Base-by-base conservation (phyloP, 2,329 filamentous ascomycete genomes). In the Penicillium sp. region DNA sequence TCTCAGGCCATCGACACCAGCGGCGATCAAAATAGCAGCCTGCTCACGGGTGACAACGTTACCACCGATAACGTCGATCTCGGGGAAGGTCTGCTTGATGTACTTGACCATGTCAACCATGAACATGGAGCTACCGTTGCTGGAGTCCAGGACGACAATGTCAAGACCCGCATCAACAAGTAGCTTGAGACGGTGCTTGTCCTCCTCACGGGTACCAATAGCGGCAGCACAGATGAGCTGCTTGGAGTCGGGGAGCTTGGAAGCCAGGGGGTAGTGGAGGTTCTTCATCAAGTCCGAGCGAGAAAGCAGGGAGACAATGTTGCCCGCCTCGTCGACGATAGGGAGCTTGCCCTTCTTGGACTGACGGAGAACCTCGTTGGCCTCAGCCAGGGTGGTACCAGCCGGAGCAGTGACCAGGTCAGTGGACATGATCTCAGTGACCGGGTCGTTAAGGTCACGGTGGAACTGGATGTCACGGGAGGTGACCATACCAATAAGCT, bases 291-390 rank as follows among this genome's bases (percentile, higher is more conserved):
- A 79, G 77, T 99, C 94, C 66, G 92, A 96, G 66, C 94, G 86
- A 58, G 89, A 92, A 71, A 96, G 87, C 80, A 95, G 88, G 62
- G 94, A 96, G 58, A 96, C 85, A 45, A 96, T 83, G 78, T 95
- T 95, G 70, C 86, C 87, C 47, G 86, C 77, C 68, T 85, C 80
- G 75, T 96, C 92, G 45, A 96, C 86, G 57, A 96, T 95, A 56
- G 92, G 92, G 54, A 96, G 85, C 81, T 96, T 96, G 77, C 94
- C 94, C 83, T 99, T 99, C 85, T 96, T 96, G 57, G 93, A 97
- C 78, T 89, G 86, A 71, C 90, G 88, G 47, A 99, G 85, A 62
- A 97, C 93, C 64, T 85, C 85, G 79, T 99, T 99, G 69, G 94
- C 94, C 76, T 96, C 91, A 61, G 81, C 74, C 34, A 99, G 84